Percentiles rank a stretch among this genome's conserved stretches.
These are phyloP conservation scores for Stemphylium vesicarium DNA, from an alignment of 2,329 filamentous ascomycete genomes.

Conservation along the genomic window DNA sequence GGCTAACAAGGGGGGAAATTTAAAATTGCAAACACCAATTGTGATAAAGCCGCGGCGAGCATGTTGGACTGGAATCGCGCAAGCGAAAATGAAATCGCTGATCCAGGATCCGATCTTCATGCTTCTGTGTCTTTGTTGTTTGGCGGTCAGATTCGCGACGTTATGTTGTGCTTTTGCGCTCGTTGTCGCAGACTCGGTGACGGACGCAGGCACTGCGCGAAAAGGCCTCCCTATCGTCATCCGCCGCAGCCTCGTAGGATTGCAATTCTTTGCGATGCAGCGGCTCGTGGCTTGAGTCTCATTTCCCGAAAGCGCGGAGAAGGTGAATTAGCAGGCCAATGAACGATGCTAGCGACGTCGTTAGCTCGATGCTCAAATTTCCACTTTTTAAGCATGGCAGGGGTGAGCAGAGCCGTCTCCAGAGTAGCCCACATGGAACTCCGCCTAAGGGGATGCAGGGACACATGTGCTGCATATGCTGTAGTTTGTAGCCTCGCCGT, in stretches of 20 bases:
- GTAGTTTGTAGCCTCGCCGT: conserved; percentile 14
- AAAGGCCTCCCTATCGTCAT: not conserved
- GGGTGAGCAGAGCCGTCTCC: conserved; percentile 23
- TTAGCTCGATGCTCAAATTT: conserved; percentile 32
- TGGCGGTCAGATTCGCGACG: conserved; percentile 8
- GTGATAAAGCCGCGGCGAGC: conserved; percentile 9
- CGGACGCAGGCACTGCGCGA: not conserved
- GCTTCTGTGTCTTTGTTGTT: conserved; percentile 4
- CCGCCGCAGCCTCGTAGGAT: conserved; percentile 6
- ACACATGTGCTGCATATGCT: conserved; percentile 15
- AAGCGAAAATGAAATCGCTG: conserved; percentile 18
- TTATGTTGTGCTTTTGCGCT: conserved; percentile 8
- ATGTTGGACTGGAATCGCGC: conserved; percentile 14
- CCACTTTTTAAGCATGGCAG: conserved; percentile 43
- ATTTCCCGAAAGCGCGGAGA: conserved; percentile 32
- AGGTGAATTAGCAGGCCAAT: conserved; percentile 34
- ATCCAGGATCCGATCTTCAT: not conserved
- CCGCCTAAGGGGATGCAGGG: conserved; percentile 12
- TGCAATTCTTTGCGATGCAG: conserved; percentile 1
- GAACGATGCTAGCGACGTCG: conserved; percentile 4
- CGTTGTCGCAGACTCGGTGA: not conserved
- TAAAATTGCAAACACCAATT: conserved; percentile 23
- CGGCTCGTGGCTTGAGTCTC: conserved; percentile 21
- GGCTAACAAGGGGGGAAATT: conserved; percentile 23
- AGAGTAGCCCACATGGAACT: conserved; percentile 16